A percentile compares a stretch with the other conserved stretches of the same genome.
Evolutionary conservation across 257 asterid genomes (phyloP).

Genomic region (Gardenia jasminoides): DNA sequence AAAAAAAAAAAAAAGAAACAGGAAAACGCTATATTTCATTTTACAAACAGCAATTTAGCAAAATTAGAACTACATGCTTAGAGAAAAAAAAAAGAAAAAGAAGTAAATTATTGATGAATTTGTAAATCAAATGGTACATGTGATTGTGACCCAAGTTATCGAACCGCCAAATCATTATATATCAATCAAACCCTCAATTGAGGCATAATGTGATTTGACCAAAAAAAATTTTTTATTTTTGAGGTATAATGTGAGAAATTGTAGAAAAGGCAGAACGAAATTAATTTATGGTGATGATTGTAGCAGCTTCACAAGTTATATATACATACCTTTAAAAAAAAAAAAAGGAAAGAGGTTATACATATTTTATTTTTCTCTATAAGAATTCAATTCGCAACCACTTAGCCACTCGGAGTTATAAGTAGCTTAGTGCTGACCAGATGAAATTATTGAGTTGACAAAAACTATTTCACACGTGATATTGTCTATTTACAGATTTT

Average conservation of each 20-base stretch:
- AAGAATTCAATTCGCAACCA: not conserved
- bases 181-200: not conserved
- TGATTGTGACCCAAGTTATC: too few species aligned
- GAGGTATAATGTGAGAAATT: not conserved
- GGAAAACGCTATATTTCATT: too few species aligned
- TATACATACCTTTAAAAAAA: not conserved
- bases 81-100: not conserved
- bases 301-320: not conserved
- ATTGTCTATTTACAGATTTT: not conserved
- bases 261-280: not conserved
- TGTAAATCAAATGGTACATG: too few species aligned
- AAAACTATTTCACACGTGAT: conserved; percentile 3
- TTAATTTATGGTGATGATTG: not conserved
- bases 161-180: not conserved
- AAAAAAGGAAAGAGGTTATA: too few species aligned
- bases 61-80: not conserved
- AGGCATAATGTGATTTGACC: not conserved
- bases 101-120: too few species aligned
- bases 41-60: too few species aligned
- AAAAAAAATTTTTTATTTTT: too few species aligned
- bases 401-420: not conserved
- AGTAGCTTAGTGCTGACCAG: not conserved
- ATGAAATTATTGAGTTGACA: conserved; percentile 19
- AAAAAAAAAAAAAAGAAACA: too few species aligned
- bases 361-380: not conserved